phyloP scores from a whole-genome alignment of 192 early-diverging fungal species.

The Coemansia sp. region DNA sequence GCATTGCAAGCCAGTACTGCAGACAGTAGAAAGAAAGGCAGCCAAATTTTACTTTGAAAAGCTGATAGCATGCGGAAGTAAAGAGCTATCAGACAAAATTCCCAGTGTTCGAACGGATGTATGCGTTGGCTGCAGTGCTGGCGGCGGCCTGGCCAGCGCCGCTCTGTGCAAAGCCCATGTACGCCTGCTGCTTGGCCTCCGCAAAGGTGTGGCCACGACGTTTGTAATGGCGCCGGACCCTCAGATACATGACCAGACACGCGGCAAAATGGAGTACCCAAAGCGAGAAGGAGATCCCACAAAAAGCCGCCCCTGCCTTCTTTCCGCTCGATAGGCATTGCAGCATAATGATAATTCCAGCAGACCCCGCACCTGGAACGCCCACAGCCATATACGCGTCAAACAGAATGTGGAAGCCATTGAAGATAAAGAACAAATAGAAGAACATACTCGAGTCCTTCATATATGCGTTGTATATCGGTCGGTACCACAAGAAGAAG shows the following conservation, averaged over 20 bases:
- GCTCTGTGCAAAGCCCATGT: constrained; percentile 58
- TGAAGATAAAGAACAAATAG: constrained; percentile 82
- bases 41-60: too few relatives aligned
- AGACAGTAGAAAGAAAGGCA: too few relatives aligned
- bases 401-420: constrained; percentile 80
- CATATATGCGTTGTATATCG: constrained; percentile 84
- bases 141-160: constrained; percentile 48
- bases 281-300: constrained; percentile 61
- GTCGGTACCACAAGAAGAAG: constrained; percentile 87
- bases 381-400: constrained; percentile 84
- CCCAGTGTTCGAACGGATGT: constrained; percentile 46
- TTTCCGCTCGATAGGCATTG: constrained; percentile 67
- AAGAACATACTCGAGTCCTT: constrained; percentile 85
- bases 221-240: constrained; percentile 66
- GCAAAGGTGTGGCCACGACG: constrained; percentile 68
- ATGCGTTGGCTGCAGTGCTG: constrained; percentile 32
- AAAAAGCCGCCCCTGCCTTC: constrained; percentile 65
- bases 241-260: constrained; percentile 59
- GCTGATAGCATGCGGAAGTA: neutral
- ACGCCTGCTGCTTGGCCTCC: constrained; percentile 68
- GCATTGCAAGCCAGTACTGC: too few relatives aligned
- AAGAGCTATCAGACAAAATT: constrained; percentile 27
- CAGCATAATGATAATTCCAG: constrained; percentile 78
- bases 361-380: constrained; percentile 77
- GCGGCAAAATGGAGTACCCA: constrained; percentile 67